These are phyloP conservation scores for Diplocarpon mali DNA, from an alignment of 2,329 filamentous ascomycete genomes.

Conservation along the genomic window DNA sequence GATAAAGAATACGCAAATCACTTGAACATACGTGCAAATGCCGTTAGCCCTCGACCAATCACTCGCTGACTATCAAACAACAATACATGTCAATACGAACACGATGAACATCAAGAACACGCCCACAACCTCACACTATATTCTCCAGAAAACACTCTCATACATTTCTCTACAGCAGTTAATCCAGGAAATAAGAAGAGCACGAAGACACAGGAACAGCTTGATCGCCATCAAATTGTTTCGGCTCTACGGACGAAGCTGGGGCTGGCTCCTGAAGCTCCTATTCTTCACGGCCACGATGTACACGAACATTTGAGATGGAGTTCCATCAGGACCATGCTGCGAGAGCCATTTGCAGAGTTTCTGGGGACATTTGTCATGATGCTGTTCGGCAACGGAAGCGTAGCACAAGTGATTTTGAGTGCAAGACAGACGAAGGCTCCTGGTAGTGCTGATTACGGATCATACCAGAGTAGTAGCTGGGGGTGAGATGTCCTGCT, in stretches of 20 bases:
- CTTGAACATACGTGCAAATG: constrained; percentile 10
- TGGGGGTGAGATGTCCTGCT: constrained; percentile 22
- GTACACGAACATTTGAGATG: constrained; percentile 33
- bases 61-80: constrained; percentile 7
- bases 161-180: not conserved
- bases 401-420: constrained; percentile 57
- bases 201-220: constrained; percentile 6
- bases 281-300: constrained; percentile 19
- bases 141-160: not conserved
- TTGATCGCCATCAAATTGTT: constrained; percentile 10
- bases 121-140: constrained; percentile 5
- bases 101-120: constrained; percentile 11
- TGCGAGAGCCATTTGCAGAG: constrained; percentile 52
- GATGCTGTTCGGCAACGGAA: constrained; percentile 60
- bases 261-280: constrained; percentile 13
- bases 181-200: not conserved
- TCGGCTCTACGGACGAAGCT: constrained; percentile 14
- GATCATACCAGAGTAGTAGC: constrained; percentile 21
- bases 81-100: constrained; percentile 5
- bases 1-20: constrained; percentile 10
- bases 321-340: constrained; percentile 39
- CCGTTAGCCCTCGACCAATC: constrained; percentile 7
- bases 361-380: constrained; percentile 59
- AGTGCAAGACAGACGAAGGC: constrained; percentile 29
- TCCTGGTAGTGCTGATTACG: constrained; percentile 18